Percentiles rank a stretch among this genome's conserved stretches.
These are phyloP conservation scores for Blastobotrys illinoisensis DNA, from an alignment of 1,139 yeast genomes.

Conservation along the genomic window DNA sequence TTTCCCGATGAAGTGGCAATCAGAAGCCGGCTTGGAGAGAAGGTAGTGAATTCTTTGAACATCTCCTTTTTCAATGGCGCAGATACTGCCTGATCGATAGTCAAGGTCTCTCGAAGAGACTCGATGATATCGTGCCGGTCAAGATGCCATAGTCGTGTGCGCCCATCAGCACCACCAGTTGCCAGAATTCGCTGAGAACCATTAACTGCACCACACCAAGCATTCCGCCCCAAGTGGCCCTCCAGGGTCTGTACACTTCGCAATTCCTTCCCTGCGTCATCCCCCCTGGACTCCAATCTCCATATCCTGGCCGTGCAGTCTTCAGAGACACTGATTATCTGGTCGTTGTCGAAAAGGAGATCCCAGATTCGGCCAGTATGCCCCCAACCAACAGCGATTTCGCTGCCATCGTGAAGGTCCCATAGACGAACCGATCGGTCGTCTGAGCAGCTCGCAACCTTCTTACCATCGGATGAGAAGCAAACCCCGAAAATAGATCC, in stretches of 20 bases:
- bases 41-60: slow-evolving; percentile 53
- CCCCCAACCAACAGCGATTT: slow-evolving; percentile 87
- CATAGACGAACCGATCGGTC: slow-evolving; percentile 83
- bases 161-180: slow-evolving; percentile 85
- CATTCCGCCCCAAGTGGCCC: slow-evolving; percentile 78
- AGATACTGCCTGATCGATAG: slow-evolving; percentile 14
- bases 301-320: slow-evolving; percentile 86
- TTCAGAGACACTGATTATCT: slow-evolving; percentile 69
- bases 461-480: slow-evolving; percentile 51
- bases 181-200: slow-evolving; percentile 46
- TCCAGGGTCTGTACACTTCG: slow-evolving; percentile 45
- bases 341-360: slow-evolving; percentile 46
- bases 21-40: slow-evolving; percentile 38
- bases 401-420: slow-evolving; percentile 48
- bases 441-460: slow-evolving; percentile 79
- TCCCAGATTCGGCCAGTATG: slow-evolving; percentile 94
- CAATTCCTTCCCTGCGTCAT: slow-evolving; percentile 28
- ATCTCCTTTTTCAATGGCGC: slow-evolving; percentile 45
- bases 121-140: slow-evolving; percentile 25
- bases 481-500: slow-evolving; percentile 86
- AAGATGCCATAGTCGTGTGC: slow-evolving; percentile 59
- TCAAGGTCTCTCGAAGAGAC: not conserved
- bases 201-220: slow-evolving; percentile 75
- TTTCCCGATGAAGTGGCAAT: slow-evolving; percentile 62
- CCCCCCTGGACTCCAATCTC: slow-evolving; percentile 35